Evolutionary conservation across 805 yeast species (phyloP).

Genomic region (Clavispora santaluciae): DNA sequence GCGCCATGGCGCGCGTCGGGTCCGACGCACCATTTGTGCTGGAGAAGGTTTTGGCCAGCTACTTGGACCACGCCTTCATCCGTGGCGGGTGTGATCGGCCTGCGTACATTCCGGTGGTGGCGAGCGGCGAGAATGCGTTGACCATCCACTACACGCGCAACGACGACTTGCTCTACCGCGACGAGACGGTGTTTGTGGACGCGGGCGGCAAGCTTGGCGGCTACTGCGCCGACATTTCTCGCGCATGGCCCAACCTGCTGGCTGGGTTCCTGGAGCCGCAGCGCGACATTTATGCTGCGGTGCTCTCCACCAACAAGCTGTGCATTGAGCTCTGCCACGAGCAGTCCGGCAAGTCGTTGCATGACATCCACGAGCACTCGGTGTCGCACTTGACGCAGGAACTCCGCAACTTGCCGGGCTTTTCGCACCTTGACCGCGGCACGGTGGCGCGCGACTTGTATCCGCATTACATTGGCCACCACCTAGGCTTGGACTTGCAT

Average conservation of each 20-base stretch:
- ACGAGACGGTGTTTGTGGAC: conserved; percentile 86
- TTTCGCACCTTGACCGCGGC: conserved; percentile 45
- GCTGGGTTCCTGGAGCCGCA: conserved; percentile 69
- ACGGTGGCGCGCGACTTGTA: conserved; percentile 55
- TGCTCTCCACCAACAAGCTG: conserved; percentile 71
- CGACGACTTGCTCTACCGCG: conserved; percentile 71
- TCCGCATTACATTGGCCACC: conserved; percentile 96
- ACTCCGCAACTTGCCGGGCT: conserved; percentile 65
- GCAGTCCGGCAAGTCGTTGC: conserved; percentile 47
- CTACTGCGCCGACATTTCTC: conserved; percentile 90
- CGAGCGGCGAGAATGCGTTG: conserved; percentile 84
- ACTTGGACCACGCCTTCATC: conserved; percentile 74
- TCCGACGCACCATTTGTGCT: conserved; percentile 45
- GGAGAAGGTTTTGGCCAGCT: conserved; percentile 77
- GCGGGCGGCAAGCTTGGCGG: conserved; percentile 95
- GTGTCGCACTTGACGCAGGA: conserved; percentile 56
- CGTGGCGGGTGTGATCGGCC: conserved; percentile 84
- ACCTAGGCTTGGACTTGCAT: conserved; percentile 88
- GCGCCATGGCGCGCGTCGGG: conserved; percentile 63
- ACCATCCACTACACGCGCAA: conserved; percentile 93
- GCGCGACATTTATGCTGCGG: conserved; percentile 82
- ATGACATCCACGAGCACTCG: conserved; percentile 72
- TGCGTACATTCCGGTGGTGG: conserved; percentile 95
- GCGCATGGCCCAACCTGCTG: conserved; percentile 92
- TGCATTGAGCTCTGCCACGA: conserved; percentile 71